A percentile compares a stretch with the other conserved stretches of the same genome.
These are phyloP conservation scores for Backusella australiensis DNA, from an alignment of 192 early-diverging fungal genomes.

Conservation along the genomic window DNA sequence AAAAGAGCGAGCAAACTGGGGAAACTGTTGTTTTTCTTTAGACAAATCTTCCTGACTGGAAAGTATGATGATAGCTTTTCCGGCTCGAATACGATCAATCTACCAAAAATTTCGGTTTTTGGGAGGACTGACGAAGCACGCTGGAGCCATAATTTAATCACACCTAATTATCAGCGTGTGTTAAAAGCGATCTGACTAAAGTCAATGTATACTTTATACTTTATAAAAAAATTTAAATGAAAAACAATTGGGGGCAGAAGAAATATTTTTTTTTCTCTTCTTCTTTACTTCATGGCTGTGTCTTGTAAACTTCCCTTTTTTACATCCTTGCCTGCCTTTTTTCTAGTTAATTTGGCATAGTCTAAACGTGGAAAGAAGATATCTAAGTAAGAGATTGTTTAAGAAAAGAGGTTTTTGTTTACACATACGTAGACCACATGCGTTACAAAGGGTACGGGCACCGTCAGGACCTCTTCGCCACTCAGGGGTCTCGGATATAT, in stretches of 20 bases:
- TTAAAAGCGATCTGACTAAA: slow-evolving; percentile 8
- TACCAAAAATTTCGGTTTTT: background rate
- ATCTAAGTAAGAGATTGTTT: background rate
- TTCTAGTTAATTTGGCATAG: slow-evolving; percentile 8
- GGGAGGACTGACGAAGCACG: slow-evolving; percentile 5
- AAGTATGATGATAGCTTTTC: slow-evolving; percentile 10
- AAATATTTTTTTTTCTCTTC: background rate
- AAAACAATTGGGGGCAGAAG: background rate
- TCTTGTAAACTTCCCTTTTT: background rate
- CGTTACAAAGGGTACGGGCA: slow-evolving; percentile 90
- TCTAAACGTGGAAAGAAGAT: background rate
- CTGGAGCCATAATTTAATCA: background rate
- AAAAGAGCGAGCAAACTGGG: background rate
- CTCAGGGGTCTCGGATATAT: slow-evolving; percentile 84
- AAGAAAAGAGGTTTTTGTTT: background rate
- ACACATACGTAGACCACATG: slow-evolving; percentile 82
- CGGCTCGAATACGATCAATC: slow-evolving; percentile 2
- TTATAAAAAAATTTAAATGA: background rate
- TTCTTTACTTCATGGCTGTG: slow-evolving; percentile 5
- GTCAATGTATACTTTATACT: background rate
- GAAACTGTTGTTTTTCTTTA: background rate
- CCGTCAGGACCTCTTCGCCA: slow-evolving; percentile 96
- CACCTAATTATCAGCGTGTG: background rate
- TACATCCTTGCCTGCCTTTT: background rate
- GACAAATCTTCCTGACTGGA: slow-evolving; percentile 9